These are phyloP conservation scores for Microcyclospora pomicola DNA, from an alignment of 2,329 filamentous ascomycete species.

Conservation along the genomic window DNA sequence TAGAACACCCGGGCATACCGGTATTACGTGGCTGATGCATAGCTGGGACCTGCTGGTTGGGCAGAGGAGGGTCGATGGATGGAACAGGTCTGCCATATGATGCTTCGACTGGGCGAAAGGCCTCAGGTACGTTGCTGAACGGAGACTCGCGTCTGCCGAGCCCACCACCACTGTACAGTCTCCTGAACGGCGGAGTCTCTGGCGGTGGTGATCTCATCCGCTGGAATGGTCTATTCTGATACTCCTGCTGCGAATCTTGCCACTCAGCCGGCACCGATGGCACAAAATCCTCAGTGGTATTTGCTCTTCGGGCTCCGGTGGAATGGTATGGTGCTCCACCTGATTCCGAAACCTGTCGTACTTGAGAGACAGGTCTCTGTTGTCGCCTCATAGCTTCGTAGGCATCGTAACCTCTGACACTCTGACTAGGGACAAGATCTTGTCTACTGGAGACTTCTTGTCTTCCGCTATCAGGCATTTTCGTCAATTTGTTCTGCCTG, in stretches of 20 bases:
- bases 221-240: background rate
- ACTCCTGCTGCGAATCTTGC: background rate
- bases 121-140: constrained; percentile 10
- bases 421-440: background rate
- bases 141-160: background rate
- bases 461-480: constrained; percentile 9
- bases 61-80: constrained; percentile 12
- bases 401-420: constrained; percentile 6
- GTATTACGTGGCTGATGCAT: background rate
- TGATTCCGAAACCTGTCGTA: no score
- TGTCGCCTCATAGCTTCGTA: constrained; percentile 11
- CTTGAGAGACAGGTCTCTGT: constrained; percentile 3
- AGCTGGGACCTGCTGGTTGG: background rate
- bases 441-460: constrained; percentile 1
- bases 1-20: background rate
- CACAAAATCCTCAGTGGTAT: background rate
- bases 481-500: constrained; percentile 23
- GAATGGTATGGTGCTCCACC: background rate
- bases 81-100: constrained; percentile 8
- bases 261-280: no score
- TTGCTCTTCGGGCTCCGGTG: constrained; percentile 1
- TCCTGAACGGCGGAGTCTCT: no score
- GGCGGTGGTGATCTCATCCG: background rate
- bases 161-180: background rate
- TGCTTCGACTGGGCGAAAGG: constrained; percentile 12